Evolutionary conservation across 495 filamentous ascomycete species (phyloP), one percentile per base, ranked within the genome.

Genomic region (Aspergillus olivimuriae): DNA sequence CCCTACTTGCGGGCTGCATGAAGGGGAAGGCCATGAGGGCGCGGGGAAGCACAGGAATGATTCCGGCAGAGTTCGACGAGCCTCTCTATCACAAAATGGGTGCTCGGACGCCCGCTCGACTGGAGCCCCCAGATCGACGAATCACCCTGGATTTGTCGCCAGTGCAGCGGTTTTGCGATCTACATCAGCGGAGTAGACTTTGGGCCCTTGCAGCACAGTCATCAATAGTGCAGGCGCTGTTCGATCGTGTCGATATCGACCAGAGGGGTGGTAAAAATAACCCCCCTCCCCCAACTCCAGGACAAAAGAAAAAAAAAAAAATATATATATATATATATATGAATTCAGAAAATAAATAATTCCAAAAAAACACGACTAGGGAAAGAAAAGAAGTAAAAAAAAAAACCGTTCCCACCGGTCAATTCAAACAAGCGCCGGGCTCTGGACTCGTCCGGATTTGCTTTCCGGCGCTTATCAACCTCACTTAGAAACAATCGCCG

Each of bases 101-200:
- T 53, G 59, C 58, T 38, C 24, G 35, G 60, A 67, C 53, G 46
- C 50, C 41, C 47, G 23, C 19, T n/a, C n/a, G n/a, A n/a, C n/a
- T n/a, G n/a, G n/a, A n/a, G n/a, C n/a, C n/a, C n/a, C n/a, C 6
- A 40, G 66, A 66, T 66, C 50, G 11, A 41, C 66, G 56, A 68
- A 66, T 68, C 49, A 68, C 50, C 47, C 53, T 59, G 63, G 56
- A 70, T 68, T 70, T 68, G 66, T 68, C 62, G 61, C 61, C 62
- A 40, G 34, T 22, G 33, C 53, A 49, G 41, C 60, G 63, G 56
- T 51, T 48, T 51, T 41, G 44, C 48, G 60, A 66, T 69, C 63
- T 56, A 62, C 65, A 63, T 58, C 56, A 60, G 61, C 47, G 45
- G 41, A 57, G 53, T 51, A 56, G 12, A 35, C 11, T 35, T 18